These are phyloP conservation scores for Mucor racemosus DNA, from an alignment of 371 early-diverging fungal genomes.

Conservation along the genomic window DNA sequence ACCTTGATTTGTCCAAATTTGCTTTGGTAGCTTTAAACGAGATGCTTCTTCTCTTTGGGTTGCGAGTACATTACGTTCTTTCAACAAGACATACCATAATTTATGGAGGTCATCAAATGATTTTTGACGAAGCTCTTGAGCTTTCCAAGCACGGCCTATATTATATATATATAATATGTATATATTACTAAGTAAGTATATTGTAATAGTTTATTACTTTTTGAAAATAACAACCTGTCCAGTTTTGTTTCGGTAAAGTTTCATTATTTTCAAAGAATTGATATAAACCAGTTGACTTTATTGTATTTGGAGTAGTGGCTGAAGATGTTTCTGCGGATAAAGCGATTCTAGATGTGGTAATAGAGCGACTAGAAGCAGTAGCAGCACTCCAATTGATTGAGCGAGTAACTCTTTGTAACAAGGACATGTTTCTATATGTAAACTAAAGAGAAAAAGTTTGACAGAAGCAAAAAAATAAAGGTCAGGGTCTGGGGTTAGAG, in stretches of 20 bases:
- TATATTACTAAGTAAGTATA: not conserved
- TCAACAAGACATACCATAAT: slow-evolving; percentile 93
- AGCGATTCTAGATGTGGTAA: slow-evolving; percentile 36
- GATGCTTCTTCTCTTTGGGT: slow-evolving; percentile 86
- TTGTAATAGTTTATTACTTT: not conserved
- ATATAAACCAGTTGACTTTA: slow-evolving; percentile 66
- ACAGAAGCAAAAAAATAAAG: slow-evolving; percentile 6
- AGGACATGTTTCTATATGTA: slow-evolving; percentile 19
- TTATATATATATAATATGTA: not conserved
- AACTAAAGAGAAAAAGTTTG: slow-evolving; percentile 9
- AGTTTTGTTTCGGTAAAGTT: slow-evolving; percentile 66
- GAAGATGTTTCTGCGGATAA: slow-evolving; percentile 21
- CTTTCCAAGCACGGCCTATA: slow-evolving; percentile 90
- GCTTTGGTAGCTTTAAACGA: slow-evolving; percentile 65
- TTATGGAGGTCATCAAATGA: slow-evolving; percentile 97
- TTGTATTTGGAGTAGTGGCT: slow-evolving; percentile 8
- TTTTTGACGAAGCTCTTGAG: slow-evolving; percentile 89
- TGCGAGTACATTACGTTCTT: slow-evolving; percentile 92
- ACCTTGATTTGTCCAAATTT: slow-evolving; percentile 74
- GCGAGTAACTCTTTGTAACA: slow-evolving; percentile 30
- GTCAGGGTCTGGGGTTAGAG: not conserved
- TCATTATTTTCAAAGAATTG: slow-evolving; percentile 89
- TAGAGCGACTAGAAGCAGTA: slow-evolving; percentile 21
- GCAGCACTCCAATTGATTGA: slow-evolving; percentile 10
- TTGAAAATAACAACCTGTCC: slow-evolving; percentile 60